A percentile compares a stretch with the other conserved stretches of the same genome.
Conservation (phyloP, 2,329 filamentous ascomycete genomes). For the Fusarium sororula region DNA sequence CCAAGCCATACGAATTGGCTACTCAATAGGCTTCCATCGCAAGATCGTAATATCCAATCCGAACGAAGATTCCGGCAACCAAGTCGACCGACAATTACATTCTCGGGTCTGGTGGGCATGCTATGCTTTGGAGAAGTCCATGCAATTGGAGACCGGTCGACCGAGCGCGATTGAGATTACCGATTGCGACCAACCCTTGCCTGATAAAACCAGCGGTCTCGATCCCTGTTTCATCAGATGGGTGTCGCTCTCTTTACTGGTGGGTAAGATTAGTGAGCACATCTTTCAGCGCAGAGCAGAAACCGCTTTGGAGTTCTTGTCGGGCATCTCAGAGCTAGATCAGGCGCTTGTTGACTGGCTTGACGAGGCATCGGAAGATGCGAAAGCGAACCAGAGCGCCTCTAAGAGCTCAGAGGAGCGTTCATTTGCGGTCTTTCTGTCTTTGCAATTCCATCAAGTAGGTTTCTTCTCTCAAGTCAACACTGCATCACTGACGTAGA, state of each 20-base stretch:
- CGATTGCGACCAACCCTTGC: constrained; percentile 30
- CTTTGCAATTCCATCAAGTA: constrained; percentile 32
- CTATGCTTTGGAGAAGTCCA: constrained; percentile 34
- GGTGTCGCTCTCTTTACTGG: constrained; percentile 25
- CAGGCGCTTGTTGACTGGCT: constrained; percentile 33
- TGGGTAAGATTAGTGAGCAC: constrained; percentile 35
- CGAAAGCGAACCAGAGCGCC: constrained; percentile 7
- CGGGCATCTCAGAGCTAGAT: constrained; percentile 25
- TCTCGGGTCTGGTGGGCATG: constrained; percentile 34
- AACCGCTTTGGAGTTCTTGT: constrained; percentile 12
- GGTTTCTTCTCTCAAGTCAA: background rate
- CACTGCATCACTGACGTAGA: accelerated
- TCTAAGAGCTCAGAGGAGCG: constrained; percentile 3
- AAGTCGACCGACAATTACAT: constrained; percentile 18
- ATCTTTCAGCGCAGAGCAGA: constrained; percentile 28
- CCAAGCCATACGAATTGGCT: constrained; percentile 24
- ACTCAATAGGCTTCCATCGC: constrained; percentile 30
- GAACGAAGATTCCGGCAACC: background rate
- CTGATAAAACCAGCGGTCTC: background rate
- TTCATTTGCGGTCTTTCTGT: constrained; percentile 23
- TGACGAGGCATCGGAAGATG: constrained; percentile 13
- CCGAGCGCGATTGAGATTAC: constrained; percentile 31
- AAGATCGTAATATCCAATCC: constrained; percentile 7
- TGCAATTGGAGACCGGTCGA: constrained; percentile 33
- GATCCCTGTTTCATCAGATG: constrained; percentile 24